Percentiles rank a stretch among this genome's conserved stretches.
phyloP scores from a whole-genome alignment of 2,329 filamentous ascomycete genomes.

The Blastomyces percursus region DNA sequence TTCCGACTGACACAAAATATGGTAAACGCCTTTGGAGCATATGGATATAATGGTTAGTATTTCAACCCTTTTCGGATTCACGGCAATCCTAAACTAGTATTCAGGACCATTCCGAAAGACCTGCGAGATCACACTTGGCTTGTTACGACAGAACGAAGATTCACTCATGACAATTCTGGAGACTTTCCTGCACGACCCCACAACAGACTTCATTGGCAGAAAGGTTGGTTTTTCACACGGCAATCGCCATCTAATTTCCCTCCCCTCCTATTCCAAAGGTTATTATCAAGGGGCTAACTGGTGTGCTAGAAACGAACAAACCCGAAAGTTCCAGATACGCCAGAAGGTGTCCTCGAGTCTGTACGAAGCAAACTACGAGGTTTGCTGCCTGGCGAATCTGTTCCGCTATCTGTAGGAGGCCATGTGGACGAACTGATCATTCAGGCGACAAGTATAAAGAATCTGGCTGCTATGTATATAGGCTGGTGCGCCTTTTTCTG shows the following conservation, averaged over 20 bases:
- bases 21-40: constrained; percentile 92
- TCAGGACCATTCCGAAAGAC: constrained; percentile 72
- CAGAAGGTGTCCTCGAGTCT: constrained; percentile 73
- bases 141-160: constrained; percentile 84
- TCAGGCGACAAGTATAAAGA: constrained; percentile 68
- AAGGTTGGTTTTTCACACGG: constrained; percentile 32
- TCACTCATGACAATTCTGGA: constrained; percentile 96
- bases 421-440: constrained; percentile 94
- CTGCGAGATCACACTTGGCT: constrained; percentile 73
- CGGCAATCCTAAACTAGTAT: neutral
- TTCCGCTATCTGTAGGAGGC: constrained; percentile 87
- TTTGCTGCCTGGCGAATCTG: constrained; percentile 72
- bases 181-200: constrained; percentile 94
- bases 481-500: constrained; percentile 51
- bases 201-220: constrained; percentile 79
- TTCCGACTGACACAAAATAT: constrained; percentile 98
- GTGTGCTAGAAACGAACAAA: constrained; percentile 41
- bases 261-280: constrained; percentile 1
- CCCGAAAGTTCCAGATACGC: constrained; percentile 50
- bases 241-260: neutral
- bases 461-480: constrained; percentile 90
- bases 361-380: constrained; percentile 81
- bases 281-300: constrained; percentile 2
- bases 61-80: neutral
- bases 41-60: constrained; percentile 63